Conservation (phyloP, 768 basidiomycete genomes). For the Kwoniella bestiolae region DNA sequence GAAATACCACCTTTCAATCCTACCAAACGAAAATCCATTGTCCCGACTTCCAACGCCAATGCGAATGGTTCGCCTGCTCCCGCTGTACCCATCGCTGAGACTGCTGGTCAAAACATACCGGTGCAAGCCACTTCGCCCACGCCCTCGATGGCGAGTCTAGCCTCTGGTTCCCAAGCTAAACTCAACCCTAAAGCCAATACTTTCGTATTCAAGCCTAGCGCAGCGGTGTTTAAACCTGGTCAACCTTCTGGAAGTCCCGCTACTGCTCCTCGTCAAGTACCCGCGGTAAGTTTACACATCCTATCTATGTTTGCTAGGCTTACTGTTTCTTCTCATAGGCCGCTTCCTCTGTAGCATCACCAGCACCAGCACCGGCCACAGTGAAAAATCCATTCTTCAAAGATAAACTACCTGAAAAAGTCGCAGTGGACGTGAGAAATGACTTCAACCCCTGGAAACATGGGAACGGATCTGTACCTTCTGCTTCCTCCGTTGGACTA, state of each 20-base stretch:
- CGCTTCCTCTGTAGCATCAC: conserved; percentile 11
- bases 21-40: conserved; percentile 56
- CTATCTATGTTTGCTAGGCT: too few relatives aligned
- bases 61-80: conserved; percentile 7
- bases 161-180: conserved; percentile 59
- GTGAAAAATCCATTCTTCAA: conserved; percentile 81
- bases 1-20: conserved; percentile 90
- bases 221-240: conserved; percentile 70
- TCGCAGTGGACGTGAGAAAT: conserved; percentile 81
- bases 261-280: conserved; percentile 11
- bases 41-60: not conserved
- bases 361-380: conserved; percentile 46
- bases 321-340: conserved; percentile 4
- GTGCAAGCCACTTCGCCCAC: conserved; percentile 49
- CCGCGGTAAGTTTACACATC: conserved; percentile 2
- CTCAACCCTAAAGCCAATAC: conserved; percentile 82
- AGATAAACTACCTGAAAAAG: conserved; percentile 69
- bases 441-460: conserved; percentile 98
- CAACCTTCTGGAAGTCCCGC: conserved; percentile 39
- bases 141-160: conserved; percentile 48
- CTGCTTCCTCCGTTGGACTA: conserved; percentile 70
- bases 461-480: conserved; percentile 76
- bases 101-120: conserved; percentile 41
- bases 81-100: conserved; percentile 31
- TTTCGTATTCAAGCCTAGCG: conserved; percentile 83